Evolutionary conservation across 2,329 filamentous ascomycete species (phyloP).

Genomic region (Hymenoscyphus linearis): DNA sequence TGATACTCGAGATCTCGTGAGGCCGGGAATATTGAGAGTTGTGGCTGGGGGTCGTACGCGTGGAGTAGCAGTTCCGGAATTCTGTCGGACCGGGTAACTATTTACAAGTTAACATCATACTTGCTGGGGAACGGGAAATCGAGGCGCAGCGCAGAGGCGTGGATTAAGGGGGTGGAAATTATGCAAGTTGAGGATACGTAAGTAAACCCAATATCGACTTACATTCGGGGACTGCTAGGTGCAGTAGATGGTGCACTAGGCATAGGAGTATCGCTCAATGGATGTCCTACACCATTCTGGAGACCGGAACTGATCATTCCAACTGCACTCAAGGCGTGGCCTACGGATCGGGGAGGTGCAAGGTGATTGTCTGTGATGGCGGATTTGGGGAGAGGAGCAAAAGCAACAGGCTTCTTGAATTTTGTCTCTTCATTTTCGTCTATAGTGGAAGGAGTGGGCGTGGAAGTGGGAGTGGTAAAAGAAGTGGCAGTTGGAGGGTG

Average conservation of each 20-base stretch:
- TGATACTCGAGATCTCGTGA: constrained; percentile 92
- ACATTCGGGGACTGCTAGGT: constrained; percentile 31
- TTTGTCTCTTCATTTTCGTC: background rate
- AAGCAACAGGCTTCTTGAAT: background rate
- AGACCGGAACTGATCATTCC: constrained; percentile 8
- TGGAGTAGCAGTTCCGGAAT: constrained; percentile 72
- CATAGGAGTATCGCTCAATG: constrained; percentile 21
- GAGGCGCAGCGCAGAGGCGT: background rate
- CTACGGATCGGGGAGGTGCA: constrained; percentile 8
- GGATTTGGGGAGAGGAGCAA: background rate
- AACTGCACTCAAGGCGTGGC: constrained; percentile 9
- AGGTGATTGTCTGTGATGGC: constrained; percentile 4
- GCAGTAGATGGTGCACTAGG: constrained; percentile 28
- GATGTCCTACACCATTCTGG: constrained; percentile 13
- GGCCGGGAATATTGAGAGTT: constrained; percentile 91
- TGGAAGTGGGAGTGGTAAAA: background rate
- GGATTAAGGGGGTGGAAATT: background rate
- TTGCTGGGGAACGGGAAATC: background rate
- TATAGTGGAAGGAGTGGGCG: background rate
- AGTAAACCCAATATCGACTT: constrained; percentile 9
- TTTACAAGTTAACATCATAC: constrained; percentile 4
- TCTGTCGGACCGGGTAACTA: constrained; percentile 64
- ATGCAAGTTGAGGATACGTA: background rate
- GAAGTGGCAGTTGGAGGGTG: background rate
- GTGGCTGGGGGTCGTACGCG: constrained; percentile 78